A percentile compares a stretch with the other conserved stretches of the same genome.
These are phyloP conservation scores for Coelastrella sp. DNA, from an alignment of 139 green algal species.

Conservation along the genomic window DNA sequence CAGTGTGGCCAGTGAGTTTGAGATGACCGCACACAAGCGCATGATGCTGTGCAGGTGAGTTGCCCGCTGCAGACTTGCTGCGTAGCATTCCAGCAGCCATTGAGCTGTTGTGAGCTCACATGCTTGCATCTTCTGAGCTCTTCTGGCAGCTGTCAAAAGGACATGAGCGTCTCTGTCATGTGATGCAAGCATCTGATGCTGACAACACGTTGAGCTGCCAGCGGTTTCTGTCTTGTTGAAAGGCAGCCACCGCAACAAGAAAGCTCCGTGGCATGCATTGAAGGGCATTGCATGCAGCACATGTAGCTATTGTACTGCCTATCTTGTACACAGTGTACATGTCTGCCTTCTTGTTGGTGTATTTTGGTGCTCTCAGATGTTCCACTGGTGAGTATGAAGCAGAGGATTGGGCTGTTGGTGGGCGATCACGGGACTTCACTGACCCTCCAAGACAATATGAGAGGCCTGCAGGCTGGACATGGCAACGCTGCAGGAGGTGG, in stretches of 20 bases:
- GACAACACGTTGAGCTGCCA: no score
- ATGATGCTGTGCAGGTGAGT: conserved; percentile 33
- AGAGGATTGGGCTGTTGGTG: neutral
- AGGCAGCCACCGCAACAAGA: no score
- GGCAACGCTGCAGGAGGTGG: conserved; percentile 28
- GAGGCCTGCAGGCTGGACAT: neutral
- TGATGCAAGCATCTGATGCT: no score
- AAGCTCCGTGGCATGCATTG: no score
- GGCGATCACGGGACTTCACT: conserved; percentile 14
- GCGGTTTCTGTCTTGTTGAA: no score
- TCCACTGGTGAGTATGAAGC: conserved; percentile 29
- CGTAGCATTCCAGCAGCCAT: no score
- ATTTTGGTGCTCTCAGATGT: neutral
- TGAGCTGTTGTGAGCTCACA: no score
- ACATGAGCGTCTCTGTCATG: no score
- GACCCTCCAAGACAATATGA: conserved; percentile 7
- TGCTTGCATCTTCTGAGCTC: no score
- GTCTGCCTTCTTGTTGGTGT: no score
- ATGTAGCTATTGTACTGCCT: neutral
- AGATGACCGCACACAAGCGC: conserved; percentile 10
- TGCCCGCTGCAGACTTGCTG: neutral
- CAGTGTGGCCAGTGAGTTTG: conserved; percentile 37
- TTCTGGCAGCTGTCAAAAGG: no score
- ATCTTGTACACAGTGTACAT: neutral
- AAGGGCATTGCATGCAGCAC: no score